Evolutionary conservation across 1,284 basidiomycete species (phyloP), one percentile per base, ranked within the genome.

Genomic region (Phenoliferia sp.): DNA sequence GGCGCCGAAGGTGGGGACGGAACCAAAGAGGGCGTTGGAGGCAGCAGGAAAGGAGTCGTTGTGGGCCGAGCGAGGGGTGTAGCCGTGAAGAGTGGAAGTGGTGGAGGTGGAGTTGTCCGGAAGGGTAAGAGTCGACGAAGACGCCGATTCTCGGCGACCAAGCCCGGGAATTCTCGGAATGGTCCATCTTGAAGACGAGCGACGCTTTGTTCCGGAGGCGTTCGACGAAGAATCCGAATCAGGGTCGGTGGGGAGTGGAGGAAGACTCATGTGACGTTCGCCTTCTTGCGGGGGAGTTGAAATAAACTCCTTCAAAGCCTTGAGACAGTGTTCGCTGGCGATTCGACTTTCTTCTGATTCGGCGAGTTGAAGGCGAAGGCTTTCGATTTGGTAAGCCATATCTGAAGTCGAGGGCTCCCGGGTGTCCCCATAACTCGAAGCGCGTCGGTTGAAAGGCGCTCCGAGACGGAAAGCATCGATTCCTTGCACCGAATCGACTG

Each of bases 291-390:
- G 26, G 58, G 68, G 56, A 26, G 54, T 68, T 1, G 87, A 86
- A 73, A 96, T 93, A 77, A 92, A 96, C 64, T 88, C 88, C 48
- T 92, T 84, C 39, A 96, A 80, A 0, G 89, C 90, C 64, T 85
- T 86, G 68, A 90, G 86, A 76, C 91, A 94, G 2, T 84, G 85
- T 72, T 96, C 92, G n/a, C 88, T 90, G 10, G 93, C 93, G 75
- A 90, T 86, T 56, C 86, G 84, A 2, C 90, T 91, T 78, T 96
- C 93, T 67, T 85, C 88, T 2, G 88, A 84, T 75, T 94, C 92
- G 33, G 78, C 72, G 35, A 78, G 74, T 64, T 74, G 71, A 39
- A 70, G 68, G 48, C 56, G 54, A 3, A 75, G 69, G 22, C 70
- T 67, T 9, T 87, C 86, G 44, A 95, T 79, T 64, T 87, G 85